Conservation (phyloP, 2,329 filamentous ascomycete species). For the Alternaria viburni region DNA sequence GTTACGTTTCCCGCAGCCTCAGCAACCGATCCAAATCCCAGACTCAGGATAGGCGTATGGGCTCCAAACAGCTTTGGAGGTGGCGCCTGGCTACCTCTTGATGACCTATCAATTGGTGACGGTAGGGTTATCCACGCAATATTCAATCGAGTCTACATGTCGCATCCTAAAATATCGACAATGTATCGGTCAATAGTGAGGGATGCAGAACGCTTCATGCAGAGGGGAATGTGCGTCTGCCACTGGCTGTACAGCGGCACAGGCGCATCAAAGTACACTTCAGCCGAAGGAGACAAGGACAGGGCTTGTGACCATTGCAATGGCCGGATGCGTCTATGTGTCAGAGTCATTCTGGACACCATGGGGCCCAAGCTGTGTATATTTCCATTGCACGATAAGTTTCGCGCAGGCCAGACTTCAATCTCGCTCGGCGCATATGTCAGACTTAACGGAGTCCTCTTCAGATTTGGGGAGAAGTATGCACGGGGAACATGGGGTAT, state of each 20-base stretch:
- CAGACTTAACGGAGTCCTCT: neutral
- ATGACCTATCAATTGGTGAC: neutral
- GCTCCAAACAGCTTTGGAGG: neutral
- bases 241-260: accelerated
- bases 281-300: neutral
- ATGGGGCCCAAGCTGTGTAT: neutral
- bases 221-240: neutral
- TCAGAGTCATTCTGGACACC: neutral
- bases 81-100: neutral
- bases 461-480: neutral
- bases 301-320: neutral
- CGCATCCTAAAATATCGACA: neutral
- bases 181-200: neutral
- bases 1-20: neutral
- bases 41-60: neutral
- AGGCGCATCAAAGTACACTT: neutral
- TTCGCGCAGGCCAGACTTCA: neutral
- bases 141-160: neutral
- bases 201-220: neutral
- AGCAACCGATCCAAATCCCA: neutral
- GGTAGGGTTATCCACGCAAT: neutral
- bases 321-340: neutral
- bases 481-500: neutral
- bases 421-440: neutral
- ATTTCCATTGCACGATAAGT: neutral